These are phyloP conservation scores for Limnomonas spitsbergensis DNA, from an alignment of 139 green algal genomes.

Conservation along the genomic window DNA sequence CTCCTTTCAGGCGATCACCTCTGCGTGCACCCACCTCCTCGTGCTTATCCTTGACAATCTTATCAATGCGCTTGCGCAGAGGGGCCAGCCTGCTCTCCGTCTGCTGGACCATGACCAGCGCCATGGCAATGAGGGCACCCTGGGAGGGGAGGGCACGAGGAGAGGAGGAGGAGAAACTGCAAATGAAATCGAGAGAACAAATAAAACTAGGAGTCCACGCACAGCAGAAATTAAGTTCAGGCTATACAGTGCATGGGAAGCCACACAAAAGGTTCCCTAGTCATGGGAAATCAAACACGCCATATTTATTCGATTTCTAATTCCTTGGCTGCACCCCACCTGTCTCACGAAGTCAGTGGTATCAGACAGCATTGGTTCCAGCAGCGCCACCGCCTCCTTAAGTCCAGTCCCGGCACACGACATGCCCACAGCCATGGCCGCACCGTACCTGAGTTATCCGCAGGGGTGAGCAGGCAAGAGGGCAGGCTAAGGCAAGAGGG, in stretches of 20 bases:
- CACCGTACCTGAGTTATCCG: conserved; percentile 35
- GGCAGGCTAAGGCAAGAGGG: no score
- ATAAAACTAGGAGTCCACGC: not conserved
- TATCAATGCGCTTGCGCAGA: conserved; percentile 78
- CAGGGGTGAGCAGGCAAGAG: not conserved
- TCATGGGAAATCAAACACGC: no score
- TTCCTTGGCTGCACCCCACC: no score
- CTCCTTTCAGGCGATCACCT: no score
- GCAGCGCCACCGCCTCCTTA: conserved; percentile 75
- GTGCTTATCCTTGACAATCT: conserved; percentile 85
- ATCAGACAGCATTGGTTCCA: conserved; percentile 86
- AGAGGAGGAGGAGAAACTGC: not conserved
- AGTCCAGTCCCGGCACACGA: conserved; percentile 82
- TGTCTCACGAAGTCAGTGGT: conserved; percentile 88
- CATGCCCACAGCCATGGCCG: conserved; percentile 95
- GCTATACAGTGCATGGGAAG: no score
- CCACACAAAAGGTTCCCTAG: no score
- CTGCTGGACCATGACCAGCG: conserved; percentile 60
- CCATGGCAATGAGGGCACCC: conserved; percentile 88
- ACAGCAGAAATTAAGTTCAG: not conserved
- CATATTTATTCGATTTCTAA: no score
- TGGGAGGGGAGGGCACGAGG: no score
- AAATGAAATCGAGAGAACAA: not conserved
- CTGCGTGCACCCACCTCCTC: conserved; percentile 77
- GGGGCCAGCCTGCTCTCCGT: conserved; percentile 63